Evolutionary conservation across 768 basidiomycete genomes (phyloP), one percentile per base, ranked within the genome.

Genomic region (Ramaria sp.): DNA sequence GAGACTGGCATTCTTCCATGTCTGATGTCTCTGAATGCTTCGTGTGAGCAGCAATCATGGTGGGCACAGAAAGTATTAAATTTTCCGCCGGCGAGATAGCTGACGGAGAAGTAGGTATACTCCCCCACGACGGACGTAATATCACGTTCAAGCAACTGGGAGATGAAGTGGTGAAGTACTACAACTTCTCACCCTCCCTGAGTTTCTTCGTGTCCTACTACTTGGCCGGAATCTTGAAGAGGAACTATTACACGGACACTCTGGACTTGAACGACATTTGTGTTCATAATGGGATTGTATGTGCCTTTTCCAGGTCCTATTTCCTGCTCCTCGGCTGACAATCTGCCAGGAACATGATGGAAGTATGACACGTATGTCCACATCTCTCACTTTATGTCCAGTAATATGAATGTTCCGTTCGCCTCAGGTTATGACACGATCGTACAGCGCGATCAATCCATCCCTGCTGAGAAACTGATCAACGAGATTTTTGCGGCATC

Each of bases 151-250:
- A 64, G 20, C 67, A 76, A n/a, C 56, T 79, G 30, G 52, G 9
- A 13, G 28, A 45, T 6, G 44, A 20, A 18, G 44, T 48, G 24
- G 16, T 30, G 10, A 25, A 44, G n/a, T 25, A 55, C 27, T 89
- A 75, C 71, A 89, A 89, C 67, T 86, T 88, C 58, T 70, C 78
- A 1, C 69, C 82, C 0, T 73, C 78, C 1, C 87, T 90, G 68
- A 81, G 79, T 59, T 74, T 69, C 59, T 86, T 79, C 61, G 82
- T 84, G 0, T 79, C 84, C 5, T 77, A 77, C 52, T 78, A 68
- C 62, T 74, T 77, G 0, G 83, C 88, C 3, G 63, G 70, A 6
- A 69, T 82, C 68, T 65, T 90, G 53, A 69, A 73, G 6, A 79
- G 75, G 57, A 70, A 67, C 20, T 88, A 85, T 59, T 58, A 60